Conservation (phyloP, 2,329 filamentous ascomycete species). For the Xylaria sp. region DNA sequence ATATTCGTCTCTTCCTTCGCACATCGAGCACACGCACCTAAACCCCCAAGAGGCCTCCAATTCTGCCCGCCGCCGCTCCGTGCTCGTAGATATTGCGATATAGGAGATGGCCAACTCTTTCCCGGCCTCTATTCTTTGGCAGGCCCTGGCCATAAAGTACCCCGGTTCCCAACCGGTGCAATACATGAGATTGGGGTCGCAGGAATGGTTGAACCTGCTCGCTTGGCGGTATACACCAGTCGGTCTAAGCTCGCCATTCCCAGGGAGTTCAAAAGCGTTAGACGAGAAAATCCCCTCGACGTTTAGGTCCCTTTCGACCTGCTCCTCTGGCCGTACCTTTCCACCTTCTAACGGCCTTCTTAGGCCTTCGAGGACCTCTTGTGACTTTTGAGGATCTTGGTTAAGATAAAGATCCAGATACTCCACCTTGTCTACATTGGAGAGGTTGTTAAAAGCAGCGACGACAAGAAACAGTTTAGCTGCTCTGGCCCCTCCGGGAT, state of each 20-base stretch:
- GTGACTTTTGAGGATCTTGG: background rate
- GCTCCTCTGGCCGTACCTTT: background rate
- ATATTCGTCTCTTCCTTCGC: slow-evolving; percentile 2
- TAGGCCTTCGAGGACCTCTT: background rate
- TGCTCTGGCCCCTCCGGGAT: too few species aligned
- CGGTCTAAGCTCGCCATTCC: background rate
- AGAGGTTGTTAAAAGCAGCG: background rate
- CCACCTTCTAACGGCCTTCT: background rate
- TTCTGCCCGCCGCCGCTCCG: background rate
- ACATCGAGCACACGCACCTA: slow-evolving; percentile 5
- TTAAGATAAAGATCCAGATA: background rate
- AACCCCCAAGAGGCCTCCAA: slow-evolving; percentile 1
- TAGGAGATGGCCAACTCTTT: slow-evolving; percentile 15
- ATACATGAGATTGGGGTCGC: slow-evolving; percentile 12
- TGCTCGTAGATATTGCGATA: background rate
- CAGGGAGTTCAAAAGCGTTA: slow-evolving; percentile 7
- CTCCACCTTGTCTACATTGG: background rate
- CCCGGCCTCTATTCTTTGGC: slow-evolving; percentile 4
- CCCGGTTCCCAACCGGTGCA: background rate
- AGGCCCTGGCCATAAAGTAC: background rate
- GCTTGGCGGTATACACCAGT: slow-evolving; percentile 7
- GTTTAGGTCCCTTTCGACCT: background rate
- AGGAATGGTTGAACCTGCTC: slow-evolving; percentile 21
- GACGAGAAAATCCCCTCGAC: background rate
- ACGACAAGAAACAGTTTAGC: too few species aligned